Base-by-base conservation (phyloP, 495 filamentous ascomycete species). In the Diplogelasinospora grovesii region DNA sequence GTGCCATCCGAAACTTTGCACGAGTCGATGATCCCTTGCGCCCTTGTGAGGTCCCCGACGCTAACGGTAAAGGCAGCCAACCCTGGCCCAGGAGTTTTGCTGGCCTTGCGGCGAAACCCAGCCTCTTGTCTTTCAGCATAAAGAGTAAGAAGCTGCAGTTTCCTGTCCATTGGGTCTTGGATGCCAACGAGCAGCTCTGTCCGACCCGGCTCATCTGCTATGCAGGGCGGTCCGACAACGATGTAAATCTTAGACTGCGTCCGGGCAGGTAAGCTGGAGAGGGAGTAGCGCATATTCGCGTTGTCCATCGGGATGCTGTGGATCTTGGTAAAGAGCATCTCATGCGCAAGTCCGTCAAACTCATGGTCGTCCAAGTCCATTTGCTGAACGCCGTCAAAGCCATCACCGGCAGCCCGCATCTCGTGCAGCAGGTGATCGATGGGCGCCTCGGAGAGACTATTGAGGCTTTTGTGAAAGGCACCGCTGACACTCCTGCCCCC, bases 401-500 rank as follows among this genome's bases (percentile, higher is more conserved):
- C n/a, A 37, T 83, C 70, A 18, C 71, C 74, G 16, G 69, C 69
- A 21, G 66, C 61, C 20, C 66, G 63, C 15, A 89, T 65, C 45
- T 86, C 84, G 47, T 92, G 82, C 1, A 89, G 63, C 1, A 87
- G 63, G 35, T 73, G 77, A 52, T 90, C 86, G 25, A 85, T 75
- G 0, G 83, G 81, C 2, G 75, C 73, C 40, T 84, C 82, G 15
- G 76, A 56, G 39, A 82, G 74, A 49, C 74, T 82, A 23, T 53
- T 60, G 10, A 64, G 49, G 11, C 37, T 50, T 22, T 65, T 59
- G 36, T 61, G 68, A 24, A 63, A 43, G 50, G 47, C 58, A 33
- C 49, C 52, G 45, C 53, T 65, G 43, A 68, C 59, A 30, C 54
- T 56, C n/a, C 48, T 35, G 5, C 47, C 58, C 0, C 49, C 52